Evolutionary conservation across 352 stramenopile species (phyloP), one percentile per base, ranked within the genome.

Genomic region (Globisporangium recalcitrans): DNA sequence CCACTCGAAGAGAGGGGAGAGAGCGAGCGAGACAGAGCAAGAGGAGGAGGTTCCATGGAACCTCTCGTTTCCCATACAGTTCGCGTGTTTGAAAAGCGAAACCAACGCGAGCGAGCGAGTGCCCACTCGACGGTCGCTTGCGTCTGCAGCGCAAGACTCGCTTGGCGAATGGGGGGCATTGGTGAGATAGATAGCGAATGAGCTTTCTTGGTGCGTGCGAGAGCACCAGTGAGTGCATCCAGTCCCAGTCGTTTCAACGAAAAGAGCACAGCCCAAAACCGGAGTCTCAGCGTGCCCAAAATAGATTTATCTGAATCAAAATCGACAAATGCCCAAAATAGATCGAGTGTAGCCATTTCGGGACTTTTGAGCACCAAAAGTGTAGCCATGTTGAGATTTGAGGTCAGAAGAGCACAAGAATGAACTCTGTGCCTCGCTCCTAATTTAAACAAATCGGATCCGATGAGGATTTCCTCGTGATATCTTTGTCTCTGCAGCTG

Each of bases 331-430:
- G 1, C 14, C 36, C 36, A 56, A 36, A 38, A 56, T 26, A 56
- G 49, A 56, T 36, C 7, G 11, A 42, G n/a, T 57, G 26, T n/a
- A 36, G 51, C 27, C 51, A 57, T 24, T n/a, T 42, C 10, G 1
- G 47, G 13, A 22, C 16, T 11, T 46, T 21, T 46, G 38, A 46
- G 38, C 21, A 16, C 14, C 27, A 53, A 53, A 53, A 53, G 5
- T 53, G 47, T 22, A 53, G 24, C 47, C 24, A 53, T 53, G 22
- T 53, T 53, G 47, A 53, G 16, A 46, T 38, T 44, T 9, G 38
- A 53, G 47, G 34, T 53, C 22, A 34, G 47, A 34, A 22, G 24
- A 21, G 16, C 38, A 22, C 19, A n/a, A n/a, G 14, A 19, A 10
- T 52, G 21, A 29, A 22, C 19, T 51, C 19, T 8, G 1, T 36